Conservation (phyloP, 192 early-diverging fungal genomes). For the Rhizophagus sp. region DNA sequence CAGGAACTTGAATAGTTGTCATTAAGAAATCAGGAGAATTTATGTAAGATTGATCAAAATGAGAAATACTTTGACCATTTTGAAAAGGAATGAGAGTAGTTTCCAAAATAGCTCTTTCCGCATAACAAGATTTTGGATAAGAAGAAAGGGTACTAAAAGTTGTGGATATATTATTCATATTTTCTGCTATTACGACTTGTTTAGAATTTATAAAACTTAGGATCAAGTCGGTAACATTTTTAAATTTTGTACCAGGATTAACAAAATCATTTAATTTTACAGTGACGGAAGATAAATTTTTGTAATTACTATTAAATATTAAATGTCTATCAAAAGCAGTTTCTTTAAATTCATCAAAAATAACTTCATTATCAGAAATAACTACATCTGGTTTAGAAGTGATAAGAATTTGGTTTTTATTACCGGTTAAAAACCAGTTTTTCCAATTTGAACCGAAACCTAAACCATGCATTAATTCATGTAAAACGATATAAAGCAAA, state of each 20-base stretch:
- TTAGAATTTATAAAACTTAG: too few relatives aligned
- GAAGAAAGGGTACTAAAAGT: too few relatives aligned
- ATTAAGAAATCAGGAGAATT: not conserved
- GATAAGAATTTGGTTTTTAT: conserved; percentile 26
- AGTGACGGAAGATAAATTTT: not conserved
- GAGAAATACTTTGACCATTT: too few relatives aligned
- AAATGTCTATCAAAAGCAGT: conserved; percentile 20
- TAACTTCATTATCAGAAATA: not conserved
- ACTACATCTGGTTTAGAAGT: not conserved
- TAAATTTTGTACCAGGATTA: too few relatives aligned
- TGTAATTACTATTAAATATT: not conserved
- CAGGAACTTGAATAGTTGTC: not conserved
- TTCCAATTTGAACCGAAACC: conserved; percentile 40
- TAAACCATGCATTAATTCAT: conserved; percentile 47
- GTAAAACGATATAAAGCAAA: conserved; percentile 36
- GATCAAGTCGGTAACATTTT: too few relatives aligned
- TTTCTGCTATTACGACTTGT: too few relatives aligned
- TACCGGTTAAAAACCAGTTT: conserved; percentile 9
- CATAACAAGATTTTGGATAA: too few relatives aligned
- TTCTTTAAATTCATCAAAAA: conserved; percentile 19
- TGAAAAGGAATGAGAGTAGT: too few relatives aligned
- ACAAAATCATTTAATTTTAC: not conserved
- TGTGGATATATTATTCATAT: not conserved
- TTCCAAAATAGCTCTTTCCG: too few relatives aligned
- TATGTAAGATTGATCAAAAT: too few relatives aligned